Percentiles rank a stretch among this genome's conserved stretches.
phyloP scores from a whole-genome alignment of 2,329 filamentous ascomycete genomes.

The Microascus cirrosus region DNA sequence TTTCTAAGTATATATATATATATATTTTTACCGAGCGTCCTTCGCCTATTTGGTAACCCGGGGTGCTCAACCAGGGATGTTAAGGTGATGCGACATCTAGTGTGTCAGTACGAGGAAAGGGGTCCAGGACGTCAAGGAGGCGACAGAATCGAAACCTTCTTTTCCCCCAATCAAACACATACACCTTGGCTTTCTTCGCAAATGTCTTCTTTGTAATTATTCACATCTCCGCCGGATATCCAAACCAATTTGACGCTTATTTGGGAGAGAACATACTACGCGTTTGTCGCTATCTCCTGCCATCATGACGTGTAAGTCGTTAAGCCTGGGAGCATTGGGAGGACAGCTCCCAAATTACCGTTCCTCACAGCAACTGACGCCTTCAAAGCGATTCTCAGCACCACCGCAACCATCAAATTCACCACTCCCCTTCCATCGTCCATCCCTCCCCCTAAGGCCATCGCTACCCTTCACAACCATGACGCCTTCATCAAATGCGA shows the following conservation, averaged over 20 bases:
- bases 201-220: neutral
- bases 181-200: neutral
- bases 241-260: neutral
- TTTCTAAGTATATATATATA: neutral
- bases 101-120: constrained; percentile 1
- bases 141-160: neutral
- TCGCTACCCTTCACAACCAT: constrained; percentile 38
- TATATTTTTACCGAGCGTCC: neutral
- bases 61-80: neutral
- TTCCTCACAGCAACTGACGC: neutral
- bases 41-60: neutral
- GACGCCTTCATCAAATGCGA: constrained; percentile 39
- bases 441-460: constrained; percentile 20
- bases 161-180: neutral
- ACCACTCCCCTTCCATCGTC: constrained; percentile 27
- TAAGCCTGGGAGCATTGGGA: no score
- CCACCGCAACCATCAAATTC: constrained; percentile 29
- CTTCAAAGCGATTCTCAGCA: constrained; percentile 27
- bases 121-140: neutral
- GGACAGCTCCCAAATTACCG: neutral
- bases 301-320: constrained; percentile 2
- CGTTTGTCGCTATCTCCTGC: neutral
- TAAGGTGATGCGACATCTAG: constrained; percentile 2
- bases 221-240: neutral
- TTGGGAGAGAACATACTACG: no score